Conservation (phyloP, 164 flowering plant genomes). For the Dillenia suffruticosa region DNA sequence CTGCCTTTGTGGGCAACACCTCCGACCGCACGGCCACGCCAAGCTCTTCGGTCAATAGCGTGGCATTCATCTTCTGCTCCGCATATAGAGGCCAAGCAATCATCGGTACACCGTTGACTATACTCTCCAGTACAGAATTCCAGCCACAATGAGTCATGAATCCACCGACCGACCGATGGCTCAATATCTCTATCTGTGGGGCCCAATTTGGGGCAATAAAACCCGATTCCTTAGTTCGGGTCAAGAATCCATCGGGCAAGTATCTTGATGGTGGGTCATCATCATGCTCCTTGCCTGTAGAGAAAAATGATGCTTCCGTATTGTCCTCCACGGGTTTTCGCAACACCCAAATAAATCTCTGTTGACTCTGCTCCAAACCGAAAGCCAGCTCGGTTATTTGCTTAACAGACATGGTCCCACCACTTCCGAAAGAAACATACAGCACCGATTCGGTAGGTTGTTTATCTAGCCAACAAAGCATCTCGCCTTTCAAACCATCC, state of each 20-base stretch:
- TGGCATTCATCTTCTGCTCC: conserved; percentile 20
- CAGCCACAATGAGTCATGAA: conserved; percentile 23
- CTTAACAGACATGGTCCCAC: conserved; percentile 17
- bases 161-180: conserved; percentile 16
- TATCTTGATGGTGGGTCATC: not conserved
- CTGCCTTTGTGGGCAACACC: too few species aligned
- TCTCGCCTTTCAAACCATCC: not conserved
- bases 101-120: conserved; percentile 20
- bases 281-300: not conserved
- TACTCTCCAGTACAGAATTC: conserved; percentile 21
- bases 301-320: conserved; percentile 1
- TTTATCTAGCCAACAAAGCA: conserved; percentile 21
- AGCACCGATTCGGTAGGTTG: conserved; percentile 32
- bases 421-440: conserved; percentile 31
- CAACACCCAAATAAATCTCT: conserved; percentile 19
- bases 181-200: conserved; percentile 15
- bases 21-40: conserved; percentile 6
- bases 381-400: conserved; percentile 25
- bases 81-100: conserved; percentile 21
- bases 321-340: conserved; percentile 1
- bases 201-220: conserved; percentile 13
- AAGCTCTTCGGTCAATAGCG: conserved; percentile 10
- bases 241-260: conserved; percentile 16
- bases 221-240: conserved; percentile 7
- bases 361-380: conserved; percentile 25